Base-by-base conservation (phyloP, 2,329 filamentous ascomycete species). In the Arachnopeziza araneosa region DNA sequence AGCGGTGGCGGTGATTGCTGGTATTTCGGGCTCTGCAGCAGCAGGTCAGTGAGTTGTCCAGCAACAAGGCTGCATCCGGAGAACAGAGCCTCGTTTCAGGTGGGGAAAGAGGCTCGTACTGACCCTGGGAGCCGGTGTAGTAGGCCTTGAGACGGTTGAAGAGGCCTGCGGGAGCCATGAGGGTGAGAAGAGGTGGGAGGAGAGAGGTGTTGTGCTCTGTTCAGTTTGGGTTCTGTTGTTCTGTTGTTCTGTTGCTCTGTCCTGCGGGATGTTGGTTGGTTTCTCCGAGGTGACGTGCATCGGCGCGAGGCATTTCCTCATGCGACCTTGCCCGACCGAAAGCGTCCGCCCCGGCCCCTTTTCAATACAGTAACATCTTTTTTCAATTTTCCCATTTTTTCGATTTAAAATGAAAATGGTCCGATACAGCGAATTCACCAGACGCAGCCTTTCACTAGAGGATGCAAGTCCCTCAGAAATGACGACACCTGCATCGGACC, bases 111-210 rank as follows among this genome's bases (percentile, higher is more conserved):
- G 51, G 19, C 32, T 32, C 23, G n/a, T 24, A 64, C 66, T 60
- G 22, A 70, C 69, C 67, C 52, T 64, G 67, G 55, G 66, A 64
- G 12, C 64, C 63, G 3, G 59, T 61, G 26, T 65, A 67, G 44
- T 66, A 67, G 14, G 66, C 63, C 56, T 67, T 70, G 21, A 71
- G 51, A 55, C 67, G 65, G 44, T 55, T 44, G 56, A 64, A 66
- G 24, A 70, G 56, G 50, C 62, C 62, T n/a, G 62, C 64, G 21
- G 68, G 70, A 54, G 70, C 67, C 70, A 71, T 71, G n/a, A n/a
- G 56, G 55, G 24, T 44, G 5, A 44, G 36, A 44, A 44, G 36
- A 44, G 36, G 36, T 44, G 10, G 36, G 5, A 7, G 36, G 36
- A 7, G 36, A 12, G 17, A 44, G 12, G 17, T 3, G 36, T 8